Conservation (phyloP, 1,139 yeast species). For the Lodderomyces orthopsilosis region DNA sequence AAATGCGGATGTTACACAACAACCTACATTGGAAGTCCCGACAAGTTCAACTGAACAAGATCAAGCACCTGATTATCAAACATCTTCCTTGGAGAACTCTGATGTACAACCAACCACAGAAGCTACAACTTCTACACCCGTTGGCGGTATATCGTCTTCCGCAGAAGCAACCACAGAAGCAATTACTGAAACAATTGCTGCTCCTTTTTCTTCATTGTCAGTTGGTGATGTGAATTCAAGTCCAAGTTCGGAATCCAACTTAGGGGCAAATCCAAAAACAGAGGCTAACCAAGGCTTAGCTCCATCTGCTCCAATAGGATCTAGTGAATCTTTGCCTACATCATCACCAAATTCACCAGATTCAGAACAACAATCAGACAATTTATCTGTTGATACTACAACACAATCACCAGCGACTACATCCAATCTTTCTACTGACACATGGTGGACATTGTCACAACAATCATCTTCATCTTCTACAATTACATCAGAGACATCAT, state of each 20-base stretch:
- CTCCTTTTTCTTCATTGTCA: no score
- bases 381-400: not conserved
- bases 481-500: not conserved
- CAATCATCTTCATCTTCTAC: not conserved
- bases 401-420: not conserved
- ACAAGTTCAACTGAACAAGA: not conserved
- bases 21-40: not conserved
- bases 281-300: not conserved
- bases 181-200: not conserved
- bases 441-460: slow-evolving; percentile 1
- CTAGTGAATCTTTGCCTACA: not conserved
- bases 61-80: not conserved
- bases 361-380: not conserved
- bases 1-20: not conserved
- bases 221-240: not conserved
- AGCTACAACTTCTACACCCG: not conserved
- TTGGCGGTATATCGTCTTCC: not conserved
- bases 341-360: not conserved
- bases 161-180: no score
- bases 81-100: not conserved
- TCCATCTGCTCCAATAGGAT: not conserved
- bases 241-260: no score
- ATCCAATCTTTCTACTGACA: not conserved
- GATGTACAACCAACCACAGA: not conserved
- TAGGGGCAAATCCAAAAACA: not conserved